Percentiles rank a stretch among this genome's conserved stretches.
These are phyloP conservation scores for Globisporangium sylvaticum DNA, from an alignment of 352 stramenopile species.

Conservation along the genomic window DNA sequence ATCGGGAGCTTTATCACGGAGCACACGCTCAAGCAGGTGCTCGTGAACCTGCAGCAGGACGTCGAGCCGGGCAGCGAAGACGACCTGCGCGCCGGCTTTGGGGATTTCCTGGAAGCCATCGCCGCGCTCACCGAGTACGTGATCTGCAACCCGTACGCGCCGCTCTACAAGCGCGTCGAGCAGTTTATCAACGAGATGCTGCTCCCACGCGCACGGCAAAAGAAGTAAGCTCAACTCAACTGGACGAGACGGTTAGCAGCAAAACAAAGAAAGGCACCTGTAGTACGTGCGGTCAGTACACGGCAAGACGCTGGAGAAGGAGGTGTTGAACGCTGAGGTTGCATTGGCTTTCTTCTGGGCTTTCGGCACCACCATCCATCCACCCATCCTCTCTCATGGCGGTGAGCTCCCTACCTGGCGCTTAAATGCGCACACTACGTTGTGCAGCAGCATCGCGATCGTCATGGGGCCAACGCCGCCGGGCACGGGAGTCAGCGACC, in stretches of 20 bases:
- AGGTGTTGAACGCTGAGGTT: background rate
- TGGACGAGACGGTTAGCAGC: background rate
- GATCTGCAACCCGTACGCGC: conserved; percentile 74
- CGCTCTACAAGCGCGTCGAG: conserved; percentile 71
- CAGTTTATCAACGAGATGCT: conserved; percentile 76
- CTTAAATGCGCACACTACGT: conserved; percentile 78
- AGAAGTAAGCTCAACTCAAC: conserved; percentile 30
- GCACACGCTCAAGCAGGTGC: conserved; percentile 74
- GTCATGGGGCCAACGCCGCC: conserved; percentile 99
- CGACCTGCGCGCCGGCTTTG: conserved; percentile 56
- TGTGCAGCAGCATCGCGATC: conserved; percentile 93
- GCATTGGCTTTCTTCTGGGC: background rate
- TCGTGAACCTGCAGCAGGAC: conserved; percentile 69
- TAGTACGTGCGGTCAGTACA: conserved; percentile 5
- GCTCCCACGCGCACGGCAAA: conserved; percentile 68
- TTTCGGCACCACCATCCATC: background rate
- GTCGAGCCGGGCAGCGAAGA: conserved; percentile 28
- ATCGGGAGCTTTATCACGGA: conserved; percentile 73
- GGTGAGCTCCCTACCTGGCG: conserved; percentile 44
- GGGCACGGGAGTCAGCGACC: conserved; percentile 96
- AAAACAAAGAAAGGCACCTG: background rate
- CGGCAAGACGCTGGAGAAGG: background rate
- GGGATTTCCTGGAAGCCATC: conserved; percentile 66
- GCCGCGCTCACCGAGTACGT: conserved; percentile 76
- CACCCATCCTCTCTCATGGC: conserved; percentile 8